These are phyloP conservation scores for Fusarium fujikuroi DNA, from an alignment of 2,329 filamentous ascomycete genomes.

Conservation along the genomic window DNA sequence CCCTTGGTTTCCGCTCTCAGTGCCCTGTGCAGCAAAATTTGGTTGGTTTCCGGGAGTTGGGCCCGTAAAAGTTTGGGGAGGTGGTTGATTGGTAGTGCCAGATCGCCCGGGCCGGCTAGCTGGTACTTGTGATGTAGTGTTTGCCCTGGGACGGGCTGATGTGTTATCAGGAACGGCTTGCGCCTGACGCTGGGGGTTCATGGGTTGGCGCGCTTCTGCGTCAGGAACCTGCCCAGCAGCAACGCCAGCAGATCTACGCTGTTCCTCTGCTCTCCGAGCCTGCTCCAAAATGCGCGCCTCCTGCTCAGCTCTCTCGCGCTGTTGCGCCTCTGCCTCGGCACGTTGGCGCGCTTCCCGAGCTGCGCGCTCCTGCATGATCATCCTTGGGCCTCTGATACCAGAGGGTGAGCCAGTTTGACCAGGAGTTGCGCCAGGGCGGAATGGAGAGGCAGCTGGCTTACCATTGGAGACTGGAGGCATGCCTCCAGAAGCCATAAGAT, in stretches of 20 bases:
- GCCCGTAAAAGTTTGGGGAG: constrained; percentile 39
- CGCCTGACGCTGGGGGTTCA: constrained; percentile 49
- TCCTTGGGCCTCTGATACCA: constrained; percentile 83
- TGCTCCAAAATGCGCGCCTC: constrained; percentile 67
- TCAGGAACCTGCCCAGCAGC: constrained; percentile 51
- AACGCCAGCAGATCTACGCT: constrained; percentile 65
- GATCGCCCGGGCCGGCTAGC: constrained; percentile 37
- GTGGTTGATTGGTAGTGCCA: constrained; percentile 21
- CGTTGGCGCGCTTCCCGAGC: constrained; percentile 78
- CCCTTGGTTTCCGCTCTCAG: constrained; percentile 32
- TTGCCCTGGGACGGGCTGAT: constrained; percentile 43
- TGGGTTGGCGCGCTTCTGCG: constrained; percentile 47
- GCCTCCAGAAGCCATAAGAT: constrained; percentile 71
- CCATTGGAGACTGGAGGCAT: constrained; percentile 65
- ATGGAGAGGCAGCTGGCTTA: constrained; percentile 58
- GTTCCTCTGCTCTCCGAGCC: constrained; percentile 64
- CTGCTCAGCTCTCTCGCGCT: constrained; percentile 67
- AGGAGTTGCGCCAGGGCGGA: constrained; percentile 60
- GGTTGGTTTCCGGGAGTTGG: constrained; percentile 31
- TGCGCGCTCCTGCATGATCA: constrained; percentile 89
- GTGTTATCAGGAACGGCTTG: constrained; percentile 43
- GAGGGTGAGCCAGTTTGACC: constrained; percentile 65
- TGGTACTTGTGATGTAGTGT: constrained; percentile 42
- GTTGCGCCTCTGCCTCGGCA: constrained; percentile 72
- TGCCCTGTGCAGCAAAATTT: constrained; percentile 26